Base-by-base conservation (phyloP, 345 rosid genomes). In the Microthlaspi erraticum region DNA sequence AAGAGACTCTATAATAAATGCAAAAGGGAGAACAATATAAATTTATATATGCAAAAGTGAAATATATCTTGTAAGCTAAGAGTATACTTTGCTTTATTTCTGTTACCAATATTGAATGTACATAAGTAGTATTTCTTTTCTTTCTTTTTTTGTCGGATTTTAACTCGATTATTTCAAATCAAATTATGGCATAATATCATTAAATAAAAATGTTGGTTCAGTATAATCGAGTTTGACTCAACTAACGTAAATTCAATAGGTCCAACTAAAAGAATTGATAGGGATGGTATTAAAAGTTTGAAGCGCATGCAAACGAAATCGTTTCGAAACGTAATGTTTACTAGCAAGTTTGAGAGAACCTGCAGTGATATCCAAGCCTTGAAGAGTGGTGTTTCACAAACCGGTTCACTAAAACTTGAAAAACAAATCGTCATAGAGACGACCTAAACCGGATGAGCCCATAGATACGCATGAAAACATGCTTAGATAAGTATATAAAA, bases 51-150 rank as follows among this genome's bases (percentile, higher is more conserved):
- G 51, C 60, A 70, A 70, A 70, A 49, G 74, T 48, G 32, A 70
- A 36, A 16, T 45, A 46, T 59, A 58, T 66, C 67, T 58, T 71
- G 46, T 43, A 66, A 66, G 72, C 60, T 39, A 65, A 73, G 53
- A 9, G 20, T 48, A 39, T 48, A 32, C 46, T 50, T 57, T 26
- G 16, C 72, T 65, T 73, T 56, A 48, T 48, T 37, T 65, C 42
- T 65, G 71, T 73, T 73, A 38, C 66, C 44, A 57, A 18, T 56
- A 64, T 31, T 46, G 50, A 63, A 63, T 63, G 64, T 26, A 19
- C 64, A 63, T 23, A 48, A 56, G 43, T 12, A 54, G 59, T 45
- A 36, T 7, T 36, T 2, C 23, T 20, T 6, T 53, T 66, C 13
- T 41, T 11, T 8, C 10, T 44, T 44, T n/a, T 56, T 44, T 6